Evolutionary conservation across 2,329 filamentous ascomycete genomes (phyloP).

Genomic region (Fonsecaea pugnacius): DNA sequence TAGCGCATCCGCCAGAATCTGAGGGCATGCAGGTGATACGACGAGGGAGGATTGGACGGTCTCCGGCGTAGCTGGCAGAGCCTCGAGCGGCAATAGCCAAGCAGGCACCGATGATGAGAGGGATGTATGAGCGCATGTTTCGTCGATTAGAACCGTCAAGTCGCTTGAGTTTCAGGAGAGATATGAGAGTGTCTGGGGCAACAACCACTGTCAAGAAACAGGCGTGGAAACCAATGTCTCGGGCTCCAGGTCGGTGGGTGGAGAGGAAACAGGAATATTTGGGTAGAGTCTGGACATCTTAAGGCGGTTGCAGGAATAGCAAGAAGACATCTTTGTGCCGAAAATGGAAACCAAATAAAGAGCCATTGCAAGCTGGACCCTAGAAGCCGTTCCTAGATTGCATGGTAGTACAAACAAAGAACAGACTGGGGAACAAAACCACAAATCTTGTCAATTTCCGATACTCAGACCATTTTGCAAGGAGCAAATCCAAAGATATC

Average conservation of each 20-base stretch:
- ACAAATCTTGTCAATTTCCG: slow-evolving; percentile 24
- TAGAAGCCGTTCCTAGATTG: slow-evolving; percentile 24
- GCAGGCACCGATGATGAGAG: slow-evolving; percentile 18
- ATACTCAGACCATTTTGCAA: slow-evolving; percentile 9
- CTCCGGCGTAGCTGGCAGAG: slow-evolving; percentile 6
- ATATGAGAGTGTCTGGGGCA: background rate
- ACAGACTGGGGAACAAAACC: slow-evolving; percentile 10
- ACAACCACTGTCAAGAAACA: slow-evolving; percentile 9
- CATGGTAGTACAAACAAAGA: slow-evolving; percentile 29
- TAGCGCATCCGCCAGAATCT: slow-evolving; percentile 16
- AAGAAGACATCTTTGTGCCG: slow-evolving; percentile 28
- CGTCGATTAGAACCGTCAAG: background rate
- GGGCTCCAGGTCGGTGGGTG: slow-evolving; percentile 17
- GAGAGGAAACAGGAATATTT: background rate
- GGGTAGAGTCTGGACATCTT: slow-evolving; percentile 5
- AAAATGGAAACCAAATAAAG: slow-evolving; percentile 32
- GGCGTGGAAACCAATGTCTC: slow-evolving; percentile 21
- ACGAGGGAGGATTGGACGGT: slow-evolving; percentile 4
- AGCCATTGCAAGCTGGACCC: slow-evolving; percentile 18
- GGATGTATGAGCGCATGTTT: slow-evolving; percentile 28
- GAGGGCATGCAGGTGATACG: slow-evolving; percentile 16
- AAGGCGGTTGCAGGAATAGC: slow-evolving; percentile 20
- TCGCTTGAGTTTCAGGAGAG: slow-evolving; percentile 7
- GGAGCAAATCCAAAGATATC: background rate
- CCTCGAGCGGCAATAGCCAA: slow-evolving; percentile 22